Percentiles rank a stretch among this genome's conserved stretches.
These are phyloP conservation scores for Phytophthora megakarya DNA, from an alignment of 352 stramenopile species.

Conservation along the genomic window DNA sequence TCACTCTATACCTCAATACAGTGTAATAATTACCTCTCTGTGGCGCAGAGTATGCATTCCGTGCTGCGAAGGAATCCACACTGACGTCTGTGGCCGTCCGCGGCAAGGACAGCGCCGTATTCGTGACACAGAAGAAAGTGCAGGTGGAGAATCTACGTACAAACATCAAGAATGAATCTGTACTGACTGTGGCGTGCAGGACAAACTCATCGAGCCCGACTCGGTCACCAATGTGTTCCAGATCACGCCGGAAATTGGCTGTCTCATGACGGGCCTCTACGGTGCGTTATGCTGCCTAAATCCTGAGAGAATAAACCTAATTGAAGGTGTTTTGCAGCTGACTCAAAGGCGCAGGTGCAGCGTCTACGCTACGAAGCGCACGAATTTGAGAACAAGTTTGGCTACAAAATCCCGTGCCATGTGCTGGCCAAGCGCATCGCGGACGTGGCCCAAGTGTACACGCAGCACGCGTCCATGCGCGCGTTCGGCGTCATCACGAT, in stretches of 20 bases:
- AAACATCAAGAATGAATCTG: not conserved
- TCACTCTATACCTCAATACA: not conserved
- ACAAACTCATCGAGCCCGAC: constrained; percentile 95
- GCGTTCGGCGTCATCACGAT: constrained; percentile 96
- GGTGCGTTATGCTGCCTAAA: constrained; percentile 38
- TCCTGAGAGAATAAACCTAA: not conserved
- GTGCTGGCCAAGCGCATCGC: constrained; percentile 97
- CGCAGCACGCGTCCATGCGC: constrained; percentile 94
- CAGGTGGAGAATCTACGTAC: constrained; percentile 56
- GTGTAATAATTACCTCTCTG: constrained; percentile 63
- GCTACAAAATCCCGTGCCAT: constrained; percentile 95
- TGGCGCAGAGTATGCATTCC: constrained; percentile 97
- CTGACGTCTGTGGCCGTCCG: constrained; percentile 97
- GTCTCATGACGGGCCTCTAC: constrained; percentile 94
- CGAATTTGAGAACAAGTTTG: constrained; percentile 97
- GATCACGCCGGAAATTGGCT: constrained; percentile 95
- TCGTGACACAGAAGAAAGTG: constrained; percentile 99
- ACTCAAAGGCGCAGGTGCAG: constrained; percentile 93
- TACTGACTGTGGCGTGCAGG: constrained; percentile 42
- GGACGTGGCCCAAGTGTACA: constrained; percentile 97
- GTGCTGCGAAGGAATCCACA: constrained; percentile 93
- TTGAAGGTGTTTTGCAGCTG: constrained; percentile 51
- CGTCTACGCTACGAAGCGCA: constrained; percentile 96
- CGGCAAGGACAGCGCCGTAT: constrained; percentile 92
- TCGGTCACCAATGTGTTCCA: constrained; percentile 97